Base-by-base conservation (phyloP, 2,329 filamentous ascomycete species). In the Ceratocystiopsis brevicomis region DNA sequence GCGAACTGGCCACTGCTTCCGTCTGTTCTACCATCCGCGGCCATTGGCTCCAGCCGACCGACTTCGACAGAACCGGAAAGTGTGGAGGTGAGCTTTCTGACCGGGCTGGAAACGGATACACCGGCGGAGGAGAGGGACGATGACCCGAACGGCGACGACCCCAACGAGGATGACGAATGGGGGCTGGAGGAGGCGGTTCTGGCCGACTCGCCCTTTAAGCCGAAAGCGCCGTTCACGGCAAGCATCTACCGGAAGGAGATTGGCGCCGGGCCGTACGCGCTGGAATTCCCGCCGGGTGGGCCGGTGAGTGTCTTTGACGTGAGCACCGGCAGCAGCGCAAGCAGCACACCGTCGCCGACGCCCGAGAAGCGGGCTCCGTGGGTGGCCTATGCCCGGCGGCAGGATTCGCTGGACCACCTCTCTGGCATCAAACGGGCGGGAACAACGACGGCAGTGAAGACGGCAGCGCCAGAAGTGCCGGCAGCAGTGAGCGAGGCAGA, bases 161-260 rank as follows among this genome's bases (percentile, higher is more conserved):
- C 6, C 10, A 6, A 34, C 6, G 34, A 42, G 10, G 40, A 41
- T 13, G 39, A 43, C 1, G 35, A 43, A n/a, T 17, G 15, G 25
- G 19, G 38, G 5, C 19, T 35, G 16, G 10, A 25, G 37, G 38
- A 43, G 21, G 43, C 43, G 5, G 19, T 30, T 2, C 30, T 35
- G 16, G 6, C 18, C 30, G 38, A 43, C 19, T 44, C 46, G 37
- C 46, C 43, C 3, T 19, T 30, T 3, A 35, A 35, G 4, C 37
- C 40, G 16, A 48, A 40, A 36, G 39, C 44, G 19, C 44, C 45
- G 3, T 52, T 48, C 34, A 51, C 45, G 11, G 50, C 51, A 12
- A 48, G 50, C 40, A 38, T 49, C 17, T 53, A 53, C 18, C 45
- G 50, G 12, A 41, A 41, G 12, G 51, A 49, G 30, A 51, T 53